Percentiles rank a stretch among this genome's conserved stretches.
phyloP scores from a whole-genome alignment of 345 rosid species.

The Dipteronia sinensis region DNA sequence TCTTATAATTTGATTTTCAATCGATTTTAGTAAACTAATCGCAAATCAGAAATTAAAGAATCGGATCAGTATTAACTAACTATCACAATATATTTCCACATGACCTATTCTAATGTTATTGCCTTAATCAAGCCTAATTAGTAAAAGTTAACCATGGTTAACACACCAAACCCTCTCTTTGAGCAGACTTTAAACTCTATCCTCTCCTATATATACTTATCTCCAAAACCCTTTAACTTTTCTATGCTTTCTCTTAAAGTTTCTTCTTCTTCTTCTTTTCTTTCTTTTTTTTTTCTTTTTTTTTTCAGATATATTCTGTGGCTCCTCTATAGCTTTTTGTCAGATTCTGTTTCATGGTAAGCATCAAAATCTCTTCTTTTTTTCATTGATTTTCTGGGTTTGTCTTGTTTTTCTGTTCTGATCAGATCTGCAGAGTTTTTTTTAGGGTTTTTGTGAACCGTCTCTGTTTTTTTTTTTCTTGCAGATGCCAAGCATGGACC shows the following conservation, averaged over 20 bases:
- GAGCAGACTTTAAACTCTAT: background rate
- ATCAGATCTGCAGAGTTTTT: background rate
- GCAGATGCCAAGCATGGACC: conserved; percentile 55
- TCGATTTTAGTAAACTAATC: too few relatives aligned
- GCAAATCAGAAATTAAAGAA: too few relatives aligned
- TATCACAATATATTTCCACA: too few relatives aligned
- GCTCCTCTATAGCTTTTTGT: background rate
- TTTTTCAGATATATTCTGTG: background rate
- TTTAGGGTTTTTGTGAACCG: too few relatives aligned
- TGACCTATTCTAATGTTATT: background rate
- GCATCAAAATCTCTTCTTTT: background rate
- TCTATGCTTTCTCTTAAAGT: background rate
- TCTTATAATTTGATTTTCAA: too few relatives aligned
- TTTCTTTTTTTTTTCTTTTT: background rate
- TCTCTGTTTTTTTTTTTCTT: background rate
- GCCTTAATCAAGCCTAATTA: background rate
- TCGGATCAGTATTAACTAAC: too few relatives aligned
- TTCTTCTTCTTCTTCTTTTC: background rate
- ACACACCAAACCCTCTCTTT: background rate
- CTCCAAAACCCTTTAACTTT: conserved; percentile 5
- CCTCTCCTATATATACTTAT: conserved; percentile 18
- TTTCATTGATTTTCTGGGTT: too few relatives aligned
- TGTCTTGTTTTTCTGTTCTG: too few relatives aligned
- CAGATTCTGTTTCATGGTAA: background rate
- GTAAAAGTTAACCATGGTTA: conserved; percentile 1